Base-by-base conservation (phyloP, 108 stramenopile species). In the Skeletonema marinoi region DNA sequence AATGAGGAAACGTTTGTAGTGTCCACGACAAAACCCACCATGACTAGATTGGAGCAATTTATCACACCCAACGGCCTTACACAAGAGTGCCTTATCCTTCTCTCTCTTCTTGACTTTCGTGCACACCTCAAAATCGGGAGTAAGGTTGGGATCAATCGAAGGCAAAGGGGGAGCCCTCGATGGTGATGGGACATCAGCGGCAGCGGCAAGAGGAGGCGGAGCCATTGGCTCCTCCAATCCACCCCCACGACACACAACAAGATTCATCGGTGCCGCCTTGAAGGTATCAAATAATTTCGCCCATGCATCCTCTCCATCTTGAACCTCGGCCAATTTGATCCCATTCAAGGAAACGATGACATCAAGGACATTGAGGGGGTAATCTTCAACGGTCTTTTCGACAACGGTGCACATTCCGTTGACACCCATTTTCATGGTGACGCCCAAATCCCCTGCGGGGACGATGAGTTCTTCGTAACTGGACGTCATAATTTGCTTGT, bases 1-100 rank as follows among this genome's bases (percentile, higher is more conserved):
- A 38, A 64, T 39, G 41, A 64, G 38, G 51, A 65, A 62, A 32
- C 70, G 61, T 58, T 73, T 72, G 66, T 58, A 77, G 50, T 83
- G 82, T 13, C 51, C 50, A 19, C 75, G 71, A 36, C 82, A 83
- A 29, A 73, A 83, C 38, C 82, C 82, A 39, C 63, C 73, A 8
- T 74, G 42, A 50, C 69, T 72, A 38, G 73, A 74, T 56, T 68
- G 69, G 60, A 72, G 41, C 44, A 77, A 71, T 38, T 83, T 77
- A 0, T 21, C 44, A 63, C 82, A 83, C 6, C 76, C 76, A 14
- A 72, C 30, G 50, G 75, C 82, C 29, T 66, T 59, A 62, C 82
- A 83, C 12, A 74, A 62, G 44, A 61, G 44, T 35, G 54, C 54
- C 19, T 62, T 60, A 39, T 62, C 73, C 16, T 38, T 64, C 8